A percentile compares a stretch with the other conserved stretches of the same genome.
Conservation (phyloP, 2,329 filamentous ascomycete genomes). For the Claviceps sp. region DNA sequence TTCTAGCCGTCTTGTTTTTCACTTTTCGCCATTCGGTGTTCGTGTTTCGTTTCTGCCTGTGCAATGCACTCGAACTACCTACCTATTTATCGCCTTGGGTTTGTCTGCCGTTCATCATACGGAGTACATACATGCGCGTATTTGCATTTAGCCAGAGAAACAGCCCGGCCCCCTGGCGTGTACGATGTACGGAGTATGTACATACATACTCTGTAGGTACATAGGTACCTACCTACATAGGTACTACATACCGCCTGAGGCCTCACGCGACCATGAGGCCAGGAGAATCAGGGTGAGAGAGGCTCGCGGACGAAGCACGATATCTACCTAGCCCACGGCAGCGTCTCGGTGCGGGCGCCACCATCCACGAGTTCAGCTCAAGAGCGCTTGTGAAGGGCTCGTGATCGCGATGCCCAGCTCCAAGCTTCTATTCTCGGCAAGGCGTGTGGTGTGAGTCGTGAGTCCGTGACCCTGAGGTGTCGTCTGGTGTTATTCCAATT, state of each 20-base stretch:
- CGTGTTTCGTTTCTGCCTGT: constrained; percentile 1
- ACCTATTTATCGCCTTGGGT: not conserved
- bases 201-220: too few relatives aligned
- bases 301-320: too few relatives aligned
- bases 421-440: not conserved
- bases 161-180: constrained; percentile 1
- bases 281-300: too few relatives aligned
- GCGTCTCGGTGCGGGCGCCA: too few relatives aligned
- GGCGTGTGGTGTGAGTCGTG: too few relatives aligned
- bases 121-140: not conserved
- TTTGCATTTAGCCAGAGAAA: constrained; percentile 6
- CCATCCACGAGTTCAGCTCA: too few relatives aligned
- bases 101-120: not conserved
- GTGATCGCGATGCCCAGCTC: not conserved
- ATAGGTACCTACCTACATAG: too few relatives aligned
- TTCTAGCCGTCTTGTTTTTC: not conserved
- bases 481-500: not conserved
- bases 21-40: not conserved
- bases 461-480: not conserved
- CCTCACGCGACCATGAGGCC: too few relatives aligned
- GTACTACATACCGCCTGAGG: too few relatives aligned
- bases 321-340: too few relatives aligned
- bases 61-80: not conserved
- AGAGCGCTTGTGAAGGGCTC: too few relatives aligned
- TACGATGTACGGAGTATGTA: not conserved